Base-by-base conservation (phyloP, 2,329 filamentous ascomycete species). In the Sphaerostilbella broomeana region DNA sequence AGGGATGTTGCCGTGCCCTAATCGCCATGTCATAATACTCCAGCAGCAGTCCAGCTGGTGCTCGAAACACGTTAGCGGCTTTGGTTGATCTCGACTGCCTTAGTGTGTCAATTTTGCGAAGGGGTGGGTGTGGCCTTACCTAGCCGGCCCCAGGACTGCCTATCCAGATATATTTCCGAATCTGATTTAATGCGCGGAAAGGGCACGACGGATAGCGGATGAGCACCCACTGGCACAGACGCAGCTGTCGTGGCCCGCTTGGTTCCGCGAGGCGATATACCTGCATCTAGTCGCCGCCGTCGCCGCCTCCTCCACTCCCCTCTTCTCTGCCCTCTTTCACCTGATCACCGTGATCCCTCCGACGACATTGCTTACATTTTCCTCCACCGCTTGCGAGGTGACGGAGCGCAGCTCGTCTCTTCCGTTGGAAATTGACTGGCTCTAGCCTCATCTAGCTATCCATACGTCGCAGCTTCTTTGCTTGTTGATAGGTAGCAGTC, bases 111-210 rank as follows among this genome's bases (percentile, higher is more conserved):
- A 31, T 35, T 44, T 39, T 21, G 34, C 30, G 24, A 22, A 26
- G 34, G 40, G 35, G n/a, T n/a, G 21, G 38, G 38, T 40, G 38
- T 47, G 42, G 49, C 45, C 50, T 44, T 47, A 50, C 55, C 51
- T 53, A 55, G 51, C 56, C 58, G 56, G 51, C 57, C 57, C 53
- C 63, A 62, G 60, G 56, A 56, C 52, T 55, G 53, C 45, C 48
- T 48, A 53, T 54, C 57, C 37, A 44, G 60, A 62, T 62, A 67
- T 69, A 68, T 65, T 68, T 64, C 66, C 66, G 64, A 68, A 62
- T 64, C 57, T 64, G 64, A 56, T 65, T 63, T 64, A 63, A 62
- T 58, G 60, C 57, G 60, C 60, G 59, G 62, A 63, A 60, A 65
- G 61, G n/a, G 61, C 64, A 66, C 63, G 60, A 60, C 62, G 61